Conservation (phyloP, 2,329 filamentous ascomycete species). For the Claviceps digitariae region DNA sequence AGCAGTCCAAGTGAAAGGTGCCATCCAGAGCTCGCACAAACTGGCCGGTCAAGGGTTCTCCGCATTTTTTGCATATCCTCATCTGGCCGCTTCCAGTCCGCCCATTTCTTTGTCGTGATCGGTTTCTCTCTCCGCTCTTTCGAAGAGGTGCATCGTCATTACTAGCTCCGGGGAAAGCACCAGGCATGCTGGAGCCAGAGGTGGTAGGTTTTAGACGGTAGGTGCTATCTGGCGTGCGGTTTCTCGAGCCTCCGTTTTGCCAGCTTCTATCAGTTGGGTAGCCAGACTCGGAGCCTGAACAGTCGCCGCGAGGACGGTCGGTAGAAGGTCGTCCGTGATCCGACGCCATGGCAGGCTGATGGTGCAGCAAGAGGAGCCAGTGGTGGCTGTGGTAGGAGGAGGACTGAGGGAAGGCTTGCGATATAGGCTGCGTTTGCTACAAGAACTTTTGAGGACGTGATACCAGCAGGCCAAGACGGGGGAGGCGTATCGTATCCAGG, state of each 20-base stretch:
- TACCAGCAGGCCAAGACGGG: background rate
- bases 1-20: conserved; percentile 95
- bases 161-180: conserved; percentile 16
- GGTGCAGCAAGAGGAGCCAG: background rate
- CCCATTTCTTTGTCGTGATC: conserved; percentile 39
- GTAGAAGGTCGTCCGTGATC: conserved; percentile 30
- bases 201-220: conserved; percentile 21
- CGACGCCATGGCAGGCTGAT: conserved; percentile 26
- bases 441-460: conserved; percentile 1
- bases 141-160: conserved; percentile 29
- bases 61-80: conserved; percentile 74
- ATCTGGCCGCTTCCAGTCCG: conserved; percentile 45
- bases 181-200: conserved; percentile 21
- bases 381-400: background rate
- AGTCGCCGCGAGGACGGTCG: conserved; percentile 22
- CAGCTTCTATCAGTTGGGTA: conserved; percentile 21
- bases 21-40: conserved; percentile 89
- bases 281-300: conserved; percentile 16
- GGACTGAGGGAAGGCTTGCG: conserved; percentile 1
- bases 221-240: conserved; percentile 23
- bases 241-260: conserved; percentile 21
- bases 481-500: background rate
- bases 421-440: conserved; percentile 10
- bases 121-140: conserved; percentile 43
- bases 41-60: conserved; percentile 77